Base-by-base conservation (phyloP, 495 filamentous ascomycete species). In the Aspergillus heteromorphus region DNA sequence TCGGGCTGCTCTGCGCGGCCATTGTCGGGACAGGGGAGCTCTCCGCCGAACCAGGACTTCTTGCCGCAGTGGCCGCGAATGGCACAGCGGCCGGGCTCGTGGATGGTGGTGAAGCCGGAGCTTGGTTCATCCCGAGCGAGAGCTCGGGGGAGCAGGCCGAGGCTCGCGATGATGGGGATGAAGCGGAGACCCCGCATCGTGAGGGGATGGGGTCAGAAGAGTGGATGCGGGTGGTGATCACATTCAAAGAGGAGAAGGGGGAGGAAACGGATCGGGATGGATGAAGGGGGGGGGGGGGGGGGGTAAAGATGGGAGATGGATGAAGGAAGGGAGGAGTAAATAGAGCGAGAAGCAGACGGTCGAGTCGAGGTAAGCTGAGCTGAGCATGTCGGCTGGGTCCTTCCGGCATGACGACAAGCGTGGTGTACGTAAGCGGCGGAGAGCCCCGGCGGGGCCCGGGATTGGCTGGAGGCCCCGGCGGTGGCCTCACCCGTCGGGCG, bases 21-120 rank as follows among this genome's bases (percentile, higher is more conserved):
- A 69, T 98, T 98, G 71, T 97, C 93, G n/a, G 91, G 83, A 64
- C 91, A 97, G 7, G 93, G 93, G 50, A 98, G 77, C 61, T 95
- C 81, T 45, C 84, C 81, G 16, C 89, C 89, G 64, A 96, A 97
- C 60, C 92, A 84, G 38, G 85, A 85, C 69, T 93, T 83, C 65
- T 87, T 90, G 6, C 92, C 93, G 65, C 93, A 98, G 55, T 95
- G 83, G 5, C 91, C 92, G 21, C 92, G 83, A 48, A 98, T 86
- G 0, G 93, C 89, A 72, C 93, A 98, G 57, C 93, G 83, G 11
- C 93, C 95, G 45, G 83, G 75, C 73, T 96, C 91, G 60, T 97
- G 95, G 59, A 84, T 87, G 25, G 65, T 16, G 6, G 43, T 47
- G 21, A 21, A 47, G 21, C 43, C 43, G 10, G 21, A 47, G 43